Conservation (phyloP, 2,329 filamentous ascomycete genomes). For the Beauveria varroae region DNA sequence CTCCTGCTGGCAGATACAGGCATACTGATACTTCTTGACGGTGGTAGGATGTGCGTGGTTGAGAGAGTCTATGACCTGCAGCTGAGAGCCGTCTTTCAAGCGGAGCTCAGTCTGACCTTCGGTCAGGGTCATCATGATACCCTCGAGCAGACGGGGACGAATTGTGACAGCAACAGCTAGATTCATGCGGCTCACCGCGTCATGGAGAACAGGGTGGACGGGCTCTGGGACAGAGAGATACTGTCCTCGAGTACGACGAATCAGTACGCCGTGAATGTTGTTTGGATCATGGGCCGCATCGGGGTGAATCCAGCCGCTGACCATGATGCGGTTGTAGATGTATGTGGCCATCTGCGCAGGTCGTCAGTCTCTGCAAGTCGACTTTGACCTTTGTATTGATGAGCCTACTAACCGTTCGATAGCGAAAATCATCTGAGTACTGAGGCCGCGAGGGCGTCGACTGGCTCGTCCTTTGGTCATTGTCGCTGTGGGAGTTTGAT, state of each 20-base stretch:
- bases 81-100: conserved; percentile 33
- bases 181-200: conserved; percentile 36
- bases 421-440: conserved; percentile 25
- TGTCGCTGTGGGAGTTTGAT: not conserved
- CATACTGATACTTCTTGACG: conserved; percentile 35
- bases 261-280: conserved; percentile 27
- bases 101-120: conserved; percentile 34
- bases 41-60: conserved; percentile 28
- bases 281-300: conserved; percentile 13
- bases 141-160: conserved; percentile 38
- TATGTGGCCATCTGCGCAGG: conserved; percentile 24
- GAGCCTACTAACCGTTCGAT: conserved; percentile 21
- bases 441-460: not conserved
- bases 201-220: conserved; percentile 29
- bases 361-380: not conserved
- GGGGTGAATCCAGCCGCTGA: conserved; percentile 23
- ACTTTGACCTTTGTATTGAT: no score
- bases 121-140: conserved; percentile 33
- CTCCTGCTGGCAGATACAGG: conserved; percentile 34
- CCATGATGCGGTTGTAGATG: conserved; percentile 21
- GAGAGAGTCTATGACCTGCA: conserved; percentile 38
- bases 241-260: conserved; percentile 30
- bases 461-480: not conserved
- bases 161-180: conserved; percentile 41
- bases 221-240: conserved; percentile 34